Percentiles rank a stretch among this genome's conserved stretches.
phyloP scores from a whole-genome alignment of 164 flowering plant genomes.

The Vitis riparia region DNA sequence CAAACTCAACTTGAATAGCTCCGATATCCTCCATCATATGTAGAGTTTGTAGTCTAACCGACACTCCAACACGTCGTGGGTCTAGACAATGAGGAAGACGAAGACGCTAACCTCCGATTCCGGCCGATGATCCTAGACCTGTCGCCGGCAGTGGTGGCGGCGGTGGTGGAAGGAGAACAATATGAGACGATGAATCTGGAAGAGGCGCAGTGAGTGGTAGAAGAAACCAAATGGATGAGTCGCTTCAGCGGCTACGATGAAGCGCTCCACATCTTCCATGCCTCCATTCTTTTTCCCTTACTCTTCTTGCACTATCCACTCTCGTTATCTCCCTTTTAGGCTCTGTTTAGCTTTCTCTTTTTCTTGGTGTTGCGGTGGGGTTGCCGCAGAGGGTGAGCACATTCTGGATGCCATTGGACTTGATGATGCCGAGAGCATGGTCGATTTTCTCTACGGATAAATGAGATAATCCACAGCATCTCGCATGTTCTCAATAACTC shows the following conservation, averaged over 20 bases:
- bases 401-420: no score
- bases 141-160: slow-evolving; percentile 18
- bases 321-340: neutral
- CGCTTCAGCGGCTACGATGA: slow-evolving; percentile 38
- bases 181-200: neutral
- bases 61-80: no score
- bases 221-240: slow-evolving; percentile 34
- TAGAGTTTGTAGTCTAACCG: no score
- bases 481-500: no score
- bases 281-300: slow-evolving; percentile 41
- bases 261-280: slow-evolving; percentile 33
- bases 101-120: slow-evolving; percentile 7
- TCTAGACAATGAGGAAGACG: no score
- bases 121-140: slow-evolving; percentile 14
- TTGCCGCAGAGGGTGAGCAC: no score
- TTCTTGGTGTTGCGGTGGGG: neutral
- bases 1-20: no score
- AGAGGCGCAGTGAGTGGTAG: slow-evolving; percentile 5
- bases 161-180: slow-evolving; percentile 9
- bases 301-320: neutral
- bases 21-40: no score
- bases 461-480: no score
- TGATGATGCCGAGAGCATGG: no score
- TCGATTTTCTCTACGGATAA: no score
- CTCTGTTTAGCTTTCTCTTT: neutral